phyloP scores from a whole-genome alignment of 306 rosid genomes.

The Luffa aegyptiaca region DNA sequence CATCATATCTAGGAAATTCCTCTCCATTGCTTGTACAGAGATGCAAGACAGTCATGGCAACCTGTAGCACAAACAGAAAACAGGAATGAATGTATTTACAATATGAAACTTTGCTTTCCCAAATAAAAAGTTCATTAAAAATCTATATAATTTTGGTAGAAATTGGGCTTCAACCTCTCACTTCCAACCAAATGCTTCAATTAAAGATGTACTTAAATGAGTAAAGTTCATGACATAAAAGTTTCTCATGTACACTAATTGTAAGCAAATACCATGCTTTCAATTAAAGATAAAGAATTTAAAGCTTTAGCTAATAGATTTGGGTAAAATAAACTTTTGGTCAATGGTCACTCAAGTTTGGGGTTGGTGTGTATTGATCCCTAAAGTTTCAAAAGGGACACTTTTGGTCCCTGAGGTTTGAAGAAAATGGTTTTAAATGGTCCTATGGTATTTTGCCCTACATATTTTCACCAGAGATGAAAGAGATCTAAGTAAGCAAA shows the following conservation, averaged over 20 bases:
- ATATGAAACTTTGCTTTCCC: background rate
- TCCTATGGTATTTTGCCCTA: background rate
- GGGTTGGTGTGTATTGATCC: background rate
- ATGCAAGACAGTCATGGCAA: constrained; percentile 52
- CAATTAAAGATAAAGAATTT: background rate
- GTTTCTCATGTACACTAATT: background rate
- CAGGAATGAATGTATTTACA: constrained; percentile 18
- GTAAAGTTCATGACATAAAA: background rate
- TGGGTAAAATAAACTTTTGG: too few relatives aligned
- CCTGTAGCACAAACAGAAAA: constrained; percentile 42
- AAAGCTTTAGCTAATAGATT: background rate
- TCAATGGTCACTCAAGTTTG: too few relatives aligned
- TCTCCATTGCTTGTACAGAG: too few relatives aligned
- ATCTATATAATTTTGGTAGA: background rate
- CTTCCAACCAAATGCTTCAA: background rate
- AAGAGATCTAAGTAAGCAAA: background rate
- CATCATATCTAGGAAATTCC: too few relatives aligned
- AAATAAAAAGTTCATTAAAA: background rate
- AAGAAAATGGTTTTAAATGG: too few relatives aligned
- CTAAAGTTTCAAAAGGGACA: background rate
- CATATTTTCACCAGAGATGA: background rate
- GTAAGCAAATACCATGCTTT: background rate
- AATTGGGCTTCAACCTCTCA: background rate
- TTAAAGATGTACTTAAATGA: background rate
- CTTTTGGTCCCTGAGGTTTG: background rate